phyloP scores from a whole-genome alignment of 768 basidiomycete species.

The Brasilioporus rufonigricans region DNA sequence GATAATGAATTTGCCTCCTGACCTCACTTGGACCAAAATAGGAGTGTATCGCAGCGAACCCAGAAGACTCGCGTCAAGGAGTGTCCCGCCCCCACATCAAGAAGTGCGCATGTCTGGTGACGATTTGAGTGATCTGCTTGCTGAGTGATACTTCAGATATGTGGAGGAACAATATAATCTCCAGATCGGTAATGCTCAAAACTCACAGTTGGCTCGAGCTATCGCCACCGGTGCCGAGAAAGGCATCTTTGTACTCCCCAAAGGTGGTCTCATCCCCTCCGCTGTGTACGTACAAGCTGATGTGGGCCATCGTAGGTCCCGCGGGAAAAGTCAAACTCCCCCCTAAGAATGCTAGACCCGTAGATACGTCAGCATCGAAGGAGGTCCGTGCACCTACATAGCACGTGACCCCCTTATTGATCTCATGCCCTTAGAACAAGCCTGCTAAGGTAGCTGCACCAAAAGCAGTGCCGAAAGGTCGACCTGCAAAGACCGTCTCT shows the following conservation, averaged over 20 bases:
- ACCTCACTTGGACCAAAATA: constrained; percentile 34
- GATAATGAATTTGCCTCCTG: constrained; percentile 16
- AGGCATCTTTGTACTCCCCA: constrained; percentile 81
- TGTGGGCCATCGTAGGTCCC: constrained; percentile 29
- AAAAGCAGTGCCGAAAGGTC: constrained; percentile 23
- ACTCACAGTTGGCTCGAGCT: constrained; percentile 74
- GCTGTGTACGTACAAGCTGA: constrained; percentile 2
- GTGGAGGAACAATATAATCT: constrained; percentile 83
- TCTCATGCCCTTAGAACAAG: constrained; percentile 24
- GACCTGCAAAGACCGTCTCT: constrained; percentile 28
- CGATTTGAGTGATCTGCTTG: constrained; percentile 10
- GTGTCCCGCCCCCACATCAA: constrained; percentile 93
- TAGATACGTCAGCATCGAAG: constrained; percentile 53
- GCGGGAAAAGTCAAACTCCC: constrained; percentile 67
- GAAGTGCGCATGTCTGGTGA: constrained; percentile 56
- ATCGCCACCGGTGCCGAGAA: constrained; percentile 81
- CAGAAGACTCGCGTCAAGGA: constrained; percentile 76
- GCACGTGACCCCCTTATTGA: constrained; percentile 24
- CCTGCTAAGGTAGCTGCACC: constrained; percentile 31
- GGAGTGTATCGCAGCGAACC: constrained; percentile 78
- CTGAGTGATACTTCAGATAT: constrained; percentile 48
- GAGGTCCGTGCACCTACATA: constrained; percentile 43
- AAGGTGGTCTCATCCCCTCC: constrained; percentile 50
- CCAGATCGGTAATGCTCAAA: constrained; percentile 75
- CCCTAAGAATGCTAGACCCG: constrained; percentile 50